Percentiles rank a stretch among this genome's conserved stretches.
Conservation (phyloP, 2,329 filamentous ascomycete genomes). For the Aspergillus brasiliensis region DNA sequence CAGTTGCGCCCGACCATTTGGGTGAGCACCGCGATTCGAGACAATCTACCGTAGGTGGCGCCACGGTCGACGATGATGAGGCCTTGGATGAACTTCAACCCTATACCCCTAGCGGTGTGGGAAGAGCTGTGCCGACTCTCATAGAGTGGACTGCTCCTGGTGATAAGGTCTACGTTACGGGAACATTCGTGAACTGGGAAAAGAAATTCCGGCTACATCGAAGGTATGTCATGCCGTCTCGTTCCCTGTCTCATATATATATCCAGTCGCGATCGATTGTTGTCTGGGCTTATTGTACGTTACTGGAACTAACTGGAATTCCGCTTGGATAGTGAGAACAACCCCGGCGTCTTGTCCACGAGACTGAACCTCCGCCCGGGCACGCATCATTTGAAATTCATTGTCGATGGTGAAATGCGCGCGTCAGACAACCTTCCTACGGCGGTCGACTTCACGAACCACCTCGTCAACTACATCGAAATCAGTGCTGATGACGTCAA, state of each 20-base stretch:
- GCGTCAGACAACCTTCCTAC: conserved; percentile 86
- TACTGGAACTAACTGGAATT: conserved; percentile 14
- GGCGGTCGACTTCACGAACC: conserved; percentile 96
- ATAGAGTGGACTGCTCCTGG: conserved; percentile 84
- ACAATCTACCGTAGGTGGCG: conserved; percentile 57
- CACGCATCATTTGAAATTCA: conserved; percentile 94
- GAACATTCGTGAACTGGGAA: conserved; percentile 97
- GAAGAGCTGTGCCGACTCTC: conserved; percentile 77
- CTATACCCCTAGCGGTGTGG: conserved; percentile 67
- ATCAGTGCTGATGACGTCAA: conserved; percentile 73
- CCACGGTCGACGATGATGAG: conserved; percentile 69
- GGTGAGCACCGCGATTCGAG: conserved; percentile 59
- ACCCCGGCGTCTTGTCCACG: conserved; percentile 68
- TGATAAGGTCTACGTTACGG: conserved; percentile 93
- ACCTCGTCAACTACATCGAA: conserved; percentile 97
- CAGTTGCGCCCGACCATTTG: conserved; percentile 44
- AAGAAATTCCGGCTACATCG: conserved; percentile 85
- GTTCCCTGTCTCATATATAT: background rate
- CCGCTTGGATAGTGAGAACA: conserved; percentile 39
- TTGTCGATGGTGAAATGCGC: conserved; percentile 91
- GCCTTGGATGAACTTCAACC: conserved; percentile 71
- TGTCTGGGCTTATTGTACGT: conserved; percentile 11
- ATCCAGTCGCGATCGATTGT: background rate
- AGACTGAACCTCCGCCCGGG: conserved; percentile 84
- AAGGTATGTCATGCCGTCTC: conserved; percentile 67